phyloP scores from a whole-genome alignment of 2,329 filamentous ascomycete genomes.

The Aspergillus sergii region DNA sequence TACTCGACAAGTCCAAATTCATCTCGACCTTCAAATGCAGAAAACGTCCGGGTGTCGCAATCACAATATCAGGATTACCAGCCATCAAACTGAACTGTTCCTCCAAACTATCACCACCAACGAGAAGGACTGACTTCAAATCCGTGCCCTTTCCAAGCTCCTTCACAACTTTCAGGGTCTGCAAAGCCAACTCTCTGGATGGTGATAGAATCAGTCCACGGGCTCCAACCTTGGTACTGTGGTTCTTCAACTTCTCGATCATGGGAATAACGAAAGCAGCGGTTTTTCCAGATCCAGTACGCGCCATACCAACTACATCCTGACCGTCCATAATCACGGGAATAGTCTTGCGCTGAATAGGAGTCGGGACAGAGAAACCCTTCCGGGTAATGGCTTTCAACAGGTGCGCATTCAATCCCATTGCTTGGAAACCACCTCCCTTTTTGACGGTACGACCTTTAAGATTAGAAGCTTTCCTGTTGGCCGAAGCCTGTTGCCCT shows the following conservation, averaged over 20 bases:
- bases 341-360: constrained; percentile 96
- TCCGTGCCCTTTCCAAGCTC: constrained; percentile 90
- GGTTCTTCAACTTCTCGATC: constrained; percentile 88
- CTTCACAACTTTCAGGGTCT: constrained; percentile 95
- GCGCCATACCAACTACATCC: constrained; percentile 98
- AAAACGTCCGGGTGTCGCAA: constrained; percentile 94
- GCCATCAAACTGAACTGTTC: constrained; percentile 94
- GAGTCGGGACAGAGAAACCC: constrained; percentile 93
- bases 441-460: constrained; percentile 90
- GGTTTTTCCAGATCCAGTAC: constrained; percentile 98
- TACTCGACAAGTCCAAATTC: constrained; percentile 84
- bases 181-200: constrained; percentile 88
- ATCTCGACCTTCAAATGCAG: constrained; percentile 97
- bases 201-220: constrained; percentile 88
- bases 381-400: constrained; percentile 91
- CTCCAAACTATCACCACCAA: constrained; percentile 93
- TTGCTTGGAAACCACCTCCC: constrained; percentile 92
- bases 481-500: constrained; percentile 80
- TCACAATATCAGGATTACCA: constrained; percentile 93
- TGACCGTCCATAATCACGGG: constrained; percentile 85
- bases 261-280: constrained; percentile 98
- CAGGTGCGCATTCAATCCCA: constrained; percentile 81
- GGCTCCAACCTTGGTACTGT: constrained; percentile 83
- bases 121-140: constrained; percentile 83
- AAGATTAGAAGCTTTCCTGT: constrained; percentile 78